Evolutionary conservation across 108 stramenopile species (phyloP).

Genomic region (Chaetoceros tenuissimus): DNA sequence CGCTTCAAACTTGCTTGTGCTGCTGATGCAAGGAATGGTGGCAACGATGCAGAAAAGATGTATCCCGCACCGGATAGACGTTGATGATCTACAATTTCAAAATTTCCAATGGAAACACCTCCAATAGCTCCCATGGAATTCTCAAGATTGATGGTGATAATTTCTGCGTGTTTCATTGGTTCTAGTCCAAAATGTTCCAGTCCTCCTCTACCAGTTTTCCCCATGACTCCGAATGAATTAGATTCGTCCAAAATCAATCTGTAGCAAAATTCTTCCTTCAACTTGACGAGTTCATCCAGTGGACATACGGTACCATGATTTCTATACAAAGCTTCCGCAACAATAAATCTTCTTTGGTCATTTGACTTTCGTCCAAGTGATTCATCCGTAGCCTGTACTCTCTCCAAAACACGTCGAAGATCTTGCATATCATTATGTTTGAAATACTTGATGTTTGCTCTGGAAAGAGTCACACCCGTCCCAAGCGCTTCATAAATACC

Average conservation of each 20-base stretch:
- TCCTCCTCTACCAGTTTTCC: constrained; percentile 77
- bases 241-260: constrained; percentile 95
- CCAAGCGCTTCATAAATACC: constrained; percentile 85
- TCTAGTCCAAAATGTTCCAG: constrained; percentile 51
- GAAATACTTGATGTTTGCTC: constrained; percentile 89
- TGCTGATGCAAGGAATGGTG: constrained; percentile 90
- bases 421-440: constrained; percentile 97
- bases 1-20: constrained; percentile 44
- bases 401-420: constrained; percentile 82
- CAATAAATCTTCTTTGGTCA: constrained; percentile 95
- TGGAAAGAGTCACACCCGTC: constrained; percentile 82
- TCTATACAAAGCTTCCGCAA: constrained; percentile 95
- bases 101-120: constrained; percentile 92
- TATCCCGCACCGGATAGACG: constrained; percentile 96
- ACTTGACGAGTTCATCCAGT: constrained; percentile 74
- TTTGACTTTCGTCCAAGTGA: constrained; percentile 52
- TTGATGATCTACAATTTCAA: constrained; percentile 98
- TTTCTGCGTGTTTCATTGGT: constrained; percentile 82
- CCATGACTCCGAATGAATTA: constrained; percentile 87
- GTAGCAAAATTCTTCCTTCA: constrained; percentile 89
- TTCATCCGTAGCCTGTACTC: constrained; percentile 62
- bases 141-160: constrained; percentile 87
- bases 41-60: constrained; percentile 95
- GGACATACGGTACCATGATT: constrained; percentile 91
- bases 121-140: constrained; percentile 91